Conservation (phyloP, 139 green algal species). For the Chlorella sp. region DNA sequence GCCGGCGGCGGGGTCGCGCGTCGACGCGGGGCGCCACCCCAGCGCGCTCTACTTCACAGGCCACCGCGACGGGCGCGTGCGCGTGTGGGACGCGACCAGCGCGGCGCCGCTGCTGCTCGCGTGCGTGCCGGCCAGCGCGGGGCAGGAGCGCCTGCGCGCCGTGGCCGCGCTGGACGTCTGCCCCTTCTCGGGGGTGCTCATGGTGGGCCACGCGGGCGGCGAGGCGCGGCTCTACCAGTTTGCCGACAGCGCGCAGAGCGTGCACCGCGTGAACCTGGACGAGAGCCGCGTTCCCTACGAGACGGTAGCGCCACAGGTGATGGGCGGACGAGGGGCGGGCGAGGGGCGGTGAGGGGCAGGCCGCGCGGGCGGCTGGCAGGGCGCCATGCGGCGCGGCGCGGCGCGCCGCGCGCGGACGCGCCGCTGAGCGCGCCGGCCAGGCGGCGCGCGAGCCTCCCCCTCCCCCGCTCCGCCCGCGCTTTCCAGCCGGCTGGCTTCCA, state of each 20-base stretch:
- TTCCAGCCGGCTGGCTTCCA: conserved; percentile 52
- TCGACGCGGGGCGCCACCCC: conserved; percentile 11
- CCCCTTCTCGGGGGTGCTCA: conserved; percentile 41
- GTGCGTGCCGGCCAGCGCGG: conserved; percentile 38
- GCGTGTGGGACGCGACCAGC: conserved; percentile 47
- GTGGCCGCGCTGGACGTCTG: conserved; percentile 48
- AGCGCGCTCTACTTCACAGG: conserved; percentile 44
- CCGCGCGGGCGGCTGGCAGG: too few species aligned
- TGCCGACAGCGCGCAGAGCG: conserved; percentile 16
- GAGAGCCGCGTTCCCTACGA: conserved; percentile 36
- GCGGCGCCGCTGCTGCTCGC: conserved; percentile 42
- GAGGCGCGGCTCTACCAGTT: conserved; percentile 58
- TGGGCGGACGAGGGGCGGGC: background rate
- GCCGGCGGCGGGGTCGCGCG: background rate
- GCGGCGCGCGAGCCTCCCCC: too few species aligned
- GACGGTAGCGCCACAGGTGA: conserved; percentile 21
- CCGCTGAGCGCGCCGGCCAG: background rate
- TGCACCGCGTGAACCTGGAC: conserved; percentile 37
- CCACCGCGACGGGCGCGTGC: conserved; percentile 53
- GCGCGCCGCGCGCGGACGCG: background rate
- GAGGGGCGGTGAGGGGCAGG: background rate
- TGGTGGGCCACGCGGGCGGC: conserved; percentile 44
- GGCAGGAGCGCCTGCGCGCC: conserved; percentile 35
- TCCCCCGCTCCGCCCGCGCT: background rate
- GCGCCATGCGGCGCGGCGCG: too few species aligned